Evolutionary conservation across 768 basidiomycete species (phyloP), one percentile per base, ranked within the genome.

Genomic region (Leucocoprinus birnbaumii): DNA sequence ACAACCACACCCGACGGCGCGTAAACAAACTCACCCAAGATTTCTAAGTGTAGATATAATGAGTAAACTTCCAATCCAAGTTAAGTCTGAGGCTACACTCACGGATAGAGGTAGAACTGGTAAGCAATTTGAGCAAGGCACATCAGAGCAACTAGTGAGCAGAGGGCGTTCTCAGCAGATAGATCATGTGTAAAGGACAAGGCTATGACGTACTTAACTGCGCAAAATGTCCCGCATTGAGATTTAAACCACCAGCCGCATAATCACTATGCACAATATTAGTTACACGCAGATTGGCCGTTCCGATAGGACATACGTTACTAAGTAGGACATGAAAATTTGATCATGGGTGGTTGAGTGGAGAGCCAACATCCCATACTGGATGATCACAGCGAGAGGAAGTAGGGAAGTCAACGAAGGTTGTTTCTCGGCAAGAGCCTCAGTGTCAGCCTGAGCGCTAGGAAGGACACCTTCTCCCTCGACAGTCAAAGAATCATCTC

Each of bases 301-400:
- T 25, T 34, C 14, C 59, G 59, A 41, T 24, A 57, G 25, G 1
- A 80, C 87, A 72, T 63, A 91, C 89, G 89, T 85, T 48, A 94
- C 90, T 22, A 95, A 85, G 71, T 95, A 96, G 2, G 90, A 90
- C 67, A 95, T 81, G 74, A 97, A 91, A 25, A 94, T 71, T 69
- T 96, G 92, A 72, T 95, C 90, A 63, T 95, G 94, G 1, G 89
- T 92, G 14, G 89, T 92, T 37, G 85, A 84, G 65, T 97, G 94
- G 48, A 98, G 69, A 3, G 94, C 94, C 59, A 98, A 74, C 58
- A 94, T 72, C 18, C 91, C 91, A 68, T 97, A 97, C 71, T 97
- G 95, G 16, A 91, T 64, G 61, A 98, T 97, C 63, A 98, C 84
- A 60, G 88, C 66, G 31, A 92, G 64, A 4, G 96, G 96, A 25